Evolutionary conservation across 202 grass and related monocot species (phyloP).

Genomic region (Panicum hallii): DNA sequence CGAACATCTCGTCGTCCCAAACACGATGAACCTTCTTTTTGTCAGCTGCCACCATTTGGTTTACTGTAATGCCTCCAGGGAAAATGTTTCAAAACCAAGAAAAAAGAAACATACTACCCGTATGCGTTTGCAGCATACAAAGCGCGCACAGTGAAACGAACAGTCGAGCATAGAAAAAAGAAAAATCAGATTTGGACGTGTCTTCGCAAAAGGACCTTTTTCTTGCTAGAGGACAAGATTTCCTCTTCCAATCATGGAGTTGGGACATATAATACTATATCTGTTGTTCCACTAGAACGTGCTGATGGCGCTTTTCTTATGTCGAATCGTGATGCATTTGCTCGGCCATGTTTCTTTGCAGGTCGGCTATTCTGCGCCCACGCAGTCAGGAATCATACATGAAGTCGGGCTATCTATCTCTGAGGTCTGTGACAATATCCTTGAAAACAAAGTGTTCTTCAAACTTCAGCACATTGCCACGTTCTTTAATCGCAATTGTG

Average conservation of each 20-base stretch:
- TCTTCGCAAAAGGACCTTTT: not conserved
- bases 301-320: not conserved
- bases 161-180: not conserved
- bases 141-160: not conserved
- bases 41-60: not conserved
- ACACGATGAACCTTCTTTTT: not conserved
- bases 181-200: conserved; percentile 23
- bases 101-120: not conserved
- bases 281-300: conserved; percentile 8
- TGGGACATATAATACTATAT: conserved; percentile 1
- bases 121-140: not conserved
- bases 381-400: conserved; percentile 60
- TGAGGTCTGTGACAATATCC: conserved; percentile 50
- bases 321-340: not conserved
- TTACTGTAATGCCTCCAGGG: not conserved
- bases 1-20: too few species aligned
- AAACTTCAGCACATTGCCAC: not conserved
- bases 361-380: conserved; percentile 79
- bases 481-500: not conserved
- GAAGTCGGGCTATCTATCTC: conserved; percentile 67
- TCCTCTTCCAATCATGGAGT: not conserved
- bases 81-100: not conserved
- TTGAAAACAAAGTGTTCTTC: not conserved
- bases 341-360: conserved; percentile 32
- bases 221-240: conserved; percentile 30